Conservation (phyloP, 768 basidiomycete species). For the Russula compacta region DNA sequence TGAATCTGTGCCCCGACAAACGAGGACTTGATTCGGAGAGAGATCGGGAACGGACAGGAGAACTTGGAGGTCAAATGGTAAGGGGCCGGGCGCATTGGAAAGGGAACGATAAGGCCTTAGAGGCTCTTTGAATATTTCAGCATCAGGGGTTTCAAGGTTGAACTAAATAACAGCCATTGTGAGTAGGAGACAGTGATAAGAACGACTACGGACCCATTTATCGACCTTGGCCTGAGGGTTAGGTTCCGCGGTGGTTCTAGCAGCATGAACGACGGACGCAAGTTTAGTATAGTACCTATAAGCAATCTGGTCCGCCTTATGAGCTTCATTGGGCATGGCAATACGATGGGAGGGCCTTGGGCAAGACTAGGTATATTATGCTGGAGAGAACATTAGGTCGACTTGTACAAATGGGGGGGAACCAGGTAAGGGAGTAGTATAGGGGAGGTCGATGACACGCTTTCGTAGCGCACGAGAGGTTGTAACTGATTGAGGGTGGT, state of each 20-base stretch:
- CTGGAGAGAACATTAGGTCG: constrained; percentile 18
- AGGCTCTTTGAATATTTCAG: constrained; percentile 55
- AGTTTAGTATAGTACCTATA: constrained; percentile 79
- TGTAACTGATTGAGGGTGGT: background rate
- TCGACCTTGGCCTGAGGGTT: constrained; percentile 45
- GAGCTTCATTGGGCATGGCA: constrained; percentile 45
- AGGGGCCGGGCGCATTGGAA: constrained; percentile 32
- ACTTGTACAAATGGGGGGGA: background rate
- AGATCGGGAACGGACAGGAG: constrained; percentile 63
- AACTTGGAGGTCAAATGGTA: constrained; percentile 59
- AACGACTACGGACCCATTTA: constrained; percentile 60
- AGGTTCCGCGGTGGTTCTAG: constrained; percentile 53
- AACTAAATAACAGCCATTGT: constrained; percentile 39
- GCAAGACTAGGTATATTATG: constrained; percentile 15
- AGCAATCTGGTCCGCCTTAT: constrained; percentile 80
- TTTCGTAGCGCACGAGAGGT: background rate
- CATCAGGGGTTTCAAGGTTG: constrained; percentile 73
- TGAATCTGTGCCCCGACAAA: constrained; percentile 46
- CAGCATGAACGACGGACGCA: constrained; percentile 63
- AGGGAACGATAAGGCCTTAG: constrained; percentile 54
- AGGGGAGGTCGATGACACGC: background rate
- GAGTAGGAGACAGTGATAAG: background rate
- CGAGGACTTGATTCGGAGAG: constrained; percentile 61
- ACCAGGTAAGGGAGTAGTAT: background rate
- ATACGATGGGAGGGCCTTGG: constrained; percentile 14